Evolutionary conservation across 208 protist species (phyloP), one percentile per base, ranked within the genome.

Genomic region (Wallacemonas sp.): DNA sequence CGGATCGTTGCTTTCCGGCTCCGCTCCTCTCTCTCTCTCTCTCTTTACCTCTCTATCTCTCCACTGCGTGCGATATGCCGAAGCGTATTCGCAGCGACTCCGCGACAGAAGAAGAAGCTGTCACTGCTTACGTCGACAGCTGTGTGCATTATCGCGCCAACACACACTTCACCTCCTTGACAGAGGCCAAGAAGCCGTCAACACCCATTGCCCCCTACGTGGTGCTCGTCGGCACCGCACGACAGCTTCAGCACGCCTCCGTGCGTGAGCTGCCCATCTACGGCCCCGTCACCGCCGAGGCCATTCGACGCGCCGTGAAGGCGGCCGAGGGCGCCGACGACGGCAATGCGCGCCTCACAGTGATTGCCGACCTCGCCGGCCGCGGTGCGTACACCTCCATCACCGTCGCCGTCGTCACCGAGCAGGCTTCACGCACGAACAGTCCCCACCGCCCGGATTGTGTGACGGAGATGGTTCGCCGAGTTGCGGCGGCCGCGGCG

Each of bases 381-480:
- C 26, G 24, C 26, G 46, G 12, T 27, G 72, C 46, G 29, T 84
- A 73, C 66, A 66, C 69, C 39, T 55, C 59, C 12, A 66, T 89
- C 39, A 64, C 70, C n/a, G 66, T 92, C 33, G 74, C 63, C 9
- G 76, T 68, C 42, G 59, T 92, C 62, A 78, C 81, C 19, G 38
- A 72, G 8, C 71, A 67, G 62, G 81, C 75, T 17, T 80, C 85
- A 45, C 82, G 82, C 68, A 80, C 64, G 10, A 92, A 92, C 73
- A 87, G 82, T 66, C 71, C 81, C 2, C 74, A 82, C 50, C 85
- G 81, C 19, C 76, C 85, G 1, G 85, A 92, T 58, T 72, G 55
- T 36, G 60, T 88, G 5, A 59, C 66, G 27, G 64, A 61, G 12
- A 68, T 67, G 27, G 58, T 87, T 9, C 46, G 46, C 4, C 46